Evolutionary conservation across 2,329 filamentous ascomycete species (phyloP), one percentile per base, ranked within the genome.

Genomic region (Verticillium isaacii): DNA sequence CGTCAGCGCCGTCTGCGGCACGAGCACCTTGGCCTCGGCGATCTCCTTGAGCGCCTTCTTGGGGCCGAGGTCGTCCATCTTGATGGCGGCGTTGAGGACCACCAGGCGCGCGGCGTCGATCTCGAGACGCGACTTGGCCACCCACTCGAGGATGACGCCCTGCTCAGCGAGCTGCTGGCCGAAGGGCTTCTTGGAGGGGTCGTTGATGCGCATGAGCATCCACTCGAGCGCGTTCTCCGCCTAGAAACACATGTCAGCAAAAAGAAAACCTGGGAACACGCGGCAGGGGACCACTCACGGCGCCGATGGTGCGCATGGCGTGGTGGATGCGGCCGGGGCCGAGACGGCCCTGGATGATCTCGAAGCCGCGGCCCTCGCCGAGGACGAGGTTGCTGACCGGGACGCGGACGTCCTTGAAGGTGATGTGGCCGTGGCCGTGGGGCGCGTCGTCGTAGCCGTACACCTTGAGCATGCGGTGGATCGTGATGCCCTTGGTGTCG

Each of bases 371-470:
- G 66, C 95, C 95, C 75, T 95, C 92, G 64, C 95, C 94, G 3
- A 99, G 89, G 12, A 98, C 90, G 72, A 99, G 89, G 79, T 91
- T 95, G 70, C 81, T 80, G 36, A 82, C 87, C 8, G 94, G 94
- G 0, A 99, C 91, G 63, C 94, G 90, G 65, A 98, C 95, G 73
- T 98, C 90, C 63, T 88, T 83, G 79, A 99, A 98, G 39, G 82
- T 85, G 72, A 99, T 87, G 77, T 99, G 94, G 55, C 93, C 95
- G 78, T 99, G 95, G 61, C 95, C 95, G 75, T 99, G 95, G 2
- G 95, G 95, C n/a, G 95, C 95, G 70, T 99, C 95, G 74, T 98
- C 95, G 78, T 93, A 98, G 62, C 95, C 95, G 77, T 96, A 97
- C 66, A 98, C 94, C 58, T 84, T 89, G 61, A 99, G 82, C 92